Evolutionary conservation across 192 early-diverging fungal genomes (phyloP).

Genomic region (Coemansia sp.): DNA sequence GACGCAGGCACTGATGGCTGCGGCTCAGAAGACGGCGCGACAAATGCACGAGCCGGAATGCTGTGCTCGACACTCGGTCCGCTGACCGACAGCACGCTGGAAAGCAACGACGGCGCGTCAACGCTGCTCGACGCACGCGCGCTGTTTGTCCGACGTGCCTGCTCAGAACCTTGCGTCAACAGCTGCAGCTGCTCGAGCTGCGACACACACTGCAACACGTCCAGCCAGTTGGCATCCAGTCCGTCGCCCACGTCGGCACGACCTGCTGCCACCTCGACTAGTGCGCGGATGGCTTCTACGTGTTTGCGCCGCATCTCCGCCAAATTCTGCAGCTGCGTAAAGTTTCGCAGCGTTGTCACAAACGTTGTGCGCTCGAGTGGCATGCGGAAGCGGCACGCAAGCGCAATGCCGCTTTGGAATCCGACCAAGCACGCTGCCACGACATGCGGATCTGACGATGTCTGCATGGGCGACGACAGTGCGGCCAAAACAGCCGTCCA

Average conservation of each 20-base stretch:
- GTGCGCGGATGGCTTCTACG: slow-evolving; percentile 82
- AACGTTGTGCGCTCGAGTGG: slow-evolving; percentile 89
- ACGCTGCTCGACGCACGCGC: slow-evolving; percentile 12
- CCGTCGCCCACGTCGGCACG: slow-evolving; percentile 61
- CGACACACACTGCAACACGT: slow-evolving; percentile 79
- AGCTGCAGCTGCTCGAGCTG: slow-evolving; percentile 87
- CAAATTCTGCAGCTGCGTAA: slow-evolving; percentile 82
- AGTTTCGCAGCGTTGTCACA: slow-evolving; percentile 84
- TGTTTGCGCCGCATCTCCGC: slow-evolving; percentile 88
- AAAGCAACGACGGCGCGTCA: slow-evolving; percentile 15
- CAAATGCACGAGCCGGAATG: slow-evolving; percentile 55
- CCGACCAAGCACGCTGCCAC: slow-evolving; percentile 73
- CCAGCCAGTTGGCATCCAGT: slow-evolving; percentile 71
- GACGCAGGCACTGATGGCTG: background rate
- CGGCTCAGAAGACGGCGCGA: slow-evolving; percentile 3
- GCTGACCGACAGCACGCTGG: slow-evolving; percentile 21
- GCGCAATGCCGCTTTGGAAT: slow-evolving; percentile 75
- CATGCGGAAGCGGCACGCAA: slow-evolving; percentile 82
- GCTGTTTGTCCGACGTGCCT: background rate
- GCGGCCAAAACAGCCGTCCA: slow-evolving; percentile 89
- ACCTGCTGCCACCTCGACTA: slow-evolving; percentile 73
- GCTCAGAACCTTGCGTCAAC: slow-evolving; percentile 43
- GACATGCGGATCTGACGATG: slow-evolving; percentile 72
- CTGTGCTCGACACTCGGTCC: slow-evolving; percentile 15
- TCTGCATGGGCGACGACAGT: slow-evolving; percentile 80